Evolutionary conservation across 306 rosid species (phyloP), one percentile per base, ranked within the genome.

Genomic region (Cicer bijugum): DNA sequence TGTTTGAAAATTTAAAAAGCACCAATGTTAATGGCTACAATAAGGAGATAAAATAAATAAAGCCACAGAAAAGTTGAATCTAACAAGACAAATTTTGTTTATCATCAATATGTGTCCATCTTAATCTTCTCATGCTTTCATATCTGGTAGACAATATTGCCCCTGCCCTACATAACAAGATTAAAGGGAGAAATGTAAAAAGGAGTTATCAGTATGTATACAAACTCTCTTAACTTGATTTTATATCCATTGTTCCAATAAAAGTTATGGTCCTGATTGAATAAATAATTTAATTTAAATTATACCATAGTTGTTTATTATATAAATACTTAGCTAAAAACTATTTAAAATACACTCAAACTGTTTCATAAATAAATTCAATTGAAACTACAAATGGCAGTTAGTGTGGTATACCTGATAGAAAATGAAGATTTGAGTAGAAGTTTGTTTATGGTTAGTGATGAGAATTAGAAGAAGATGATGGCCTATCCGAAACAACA

Each of bases 391-490:
- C 28, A 23, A 23, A 2, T 23, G 28, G 28, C 3, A 23, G 28
- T 23, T 17, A 17, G 19, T 17, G 50, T 51, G 57, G 10, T 64
- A 61, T 84, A 86, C 88, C 88, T 74, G 76, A 76, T 57, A 63
- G 82, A 67, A 51, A 64, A 46, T 67, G 74, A 70, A 52, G 52
- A 51, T 9, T 45, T 60, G 11, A 61, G 69, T 71, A 38, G 56
- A 8, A 52, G 82, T 65, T 74, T 51, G 45, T 15, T 70, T 28
- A 55, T 57, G 17, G 8, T 86, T 88, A 87, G 66, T 75, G 96
- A 77, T 75, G 92, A 75, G 90, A 88, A 77, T 84, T 88, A 46
- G 97, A 85, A 59, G 90, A 64, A 11, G 92, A 85, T 2, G 97
- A 81, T 6, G 88, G 90, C 61, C 86, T 84, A 17, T 78, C 86